Evolutionary conservation across 768 basidiomycete genomes (phyloP), one percentile per base, ranked within the genome.

Genomic region (Termitomyces sp.): DNA sequence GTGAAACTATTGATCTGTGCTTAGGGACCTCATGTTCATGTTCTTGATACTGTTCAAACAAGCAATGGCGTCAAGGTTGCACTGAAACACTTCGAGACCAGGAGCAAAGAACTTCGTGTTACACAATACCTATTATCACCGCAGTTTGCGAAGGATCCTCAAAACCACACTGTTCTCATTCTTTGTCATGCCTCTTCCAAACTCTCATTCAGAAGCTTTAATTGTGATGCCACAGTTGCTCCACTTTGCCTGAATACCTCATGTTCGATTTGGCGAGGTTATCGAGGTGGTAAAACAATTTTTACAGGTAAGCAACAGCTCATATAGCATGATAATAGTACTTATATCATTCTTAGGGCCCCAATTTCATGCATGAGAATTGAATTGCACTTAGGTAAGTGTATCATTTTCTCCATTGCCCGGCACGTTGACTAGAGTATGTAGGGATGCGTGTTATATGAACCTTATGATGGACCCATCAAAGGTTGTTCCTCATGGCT

Each of bases 91-190:
- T 50, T 65, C 11, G 38, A 61, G 5, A 52, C 63, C 7, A 3
- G 12, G 9, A 55, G 14, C 15, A 45, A 25, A 25, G 25, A 25
- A 25, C 25, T 25, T 25, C 25, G 1, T 25, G 25, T 25, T 25
- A 25, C 25, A 60, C 58, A 46, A 9, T 60, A 65, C 61, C 51
- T 71, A 17, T 60, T 59, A 29, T 63, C 62, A 5, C 52, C 57
- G 38, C 57, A 51, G 9, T 15, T 63, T 12, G 51, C 45, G 0
- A 15, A 34, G 3, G 67, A 72, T 57, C 61, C 68, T 20, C 31
- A 67, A 14, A 74, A 72, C 56, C 63, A 63, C 46, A 54, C 65
- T 12, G 66, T 70, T 3, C 69, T 67, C 2, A 47, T 74, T 3
- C 60, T 70, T 0, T 34, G 45, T 68, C 8, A 62, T 73, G 4